Evolutionary conservation across 2,329 filamentous ascomycete species (phyloP).

Genomic region (Epicoccum nigrum): DNA sequence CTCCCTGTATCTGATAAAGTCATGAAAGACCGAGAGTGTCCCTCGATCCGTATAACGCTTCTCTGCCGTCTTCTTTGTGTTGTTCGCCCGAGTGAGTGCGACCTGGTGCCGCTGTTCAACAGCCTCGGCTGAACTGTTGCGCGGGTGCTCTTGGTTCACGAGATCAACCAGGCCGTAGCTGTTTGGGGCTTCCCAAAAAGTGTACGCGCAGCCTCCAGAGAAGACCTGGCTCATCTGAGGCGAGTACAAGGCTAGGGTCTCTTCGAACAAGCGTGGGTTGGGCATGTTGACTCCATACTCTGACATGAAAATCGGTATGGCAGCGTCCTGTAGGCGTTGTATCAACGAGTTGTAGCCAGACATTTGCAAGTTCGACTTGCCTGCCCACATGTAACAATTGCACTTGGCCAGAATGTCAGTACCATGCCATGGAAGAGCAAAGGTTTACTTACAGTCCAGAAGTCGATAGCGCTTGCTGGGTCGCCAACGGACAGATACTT

Average conservation of each 20-base stretch:
- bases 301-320: conserved; percentile 17
- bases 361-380: conserved; percentile 1
- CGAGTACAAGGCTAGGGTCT: conserved; percentile 18
- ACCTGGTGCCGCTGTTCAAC: neutral
- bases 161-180: conserved; percentile 16
- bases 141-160: neutral
- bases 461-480: conserved; percentile 11
- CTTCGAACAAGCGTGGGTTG: conserved; percentile 9
- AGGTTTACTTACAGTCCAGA: conserved; percentile 16
- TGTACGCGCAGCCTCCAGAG: conserved; percentile 21
- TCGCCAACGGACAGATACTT: conserved; percentile 12
- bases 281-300: conserved; percentile 14
- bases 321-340: neutral
- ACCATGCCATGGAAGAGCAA: neutral
- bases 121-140: neutral
- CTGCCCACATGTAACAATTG: conserved; percentile 10
- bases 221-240: conserved; percentile 14
- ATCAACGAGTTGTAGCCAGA: conserved; percentile 9
- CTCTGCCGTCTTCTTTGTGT: conserved; percentile 4
- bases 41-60: conserved; percentile 11
- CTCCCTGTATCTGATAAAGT: conserved; percentile 11
- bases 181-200: conserved; percentile 15
- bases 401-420: conserved; percentile 4
- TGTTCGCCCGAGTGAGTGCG: neutral
- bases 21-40: conserved; percentile 4